Base-by-base conservation (phyloP, 1,284 basidiomycete genomes). In the Chalciporus piperatoides region DNA sequence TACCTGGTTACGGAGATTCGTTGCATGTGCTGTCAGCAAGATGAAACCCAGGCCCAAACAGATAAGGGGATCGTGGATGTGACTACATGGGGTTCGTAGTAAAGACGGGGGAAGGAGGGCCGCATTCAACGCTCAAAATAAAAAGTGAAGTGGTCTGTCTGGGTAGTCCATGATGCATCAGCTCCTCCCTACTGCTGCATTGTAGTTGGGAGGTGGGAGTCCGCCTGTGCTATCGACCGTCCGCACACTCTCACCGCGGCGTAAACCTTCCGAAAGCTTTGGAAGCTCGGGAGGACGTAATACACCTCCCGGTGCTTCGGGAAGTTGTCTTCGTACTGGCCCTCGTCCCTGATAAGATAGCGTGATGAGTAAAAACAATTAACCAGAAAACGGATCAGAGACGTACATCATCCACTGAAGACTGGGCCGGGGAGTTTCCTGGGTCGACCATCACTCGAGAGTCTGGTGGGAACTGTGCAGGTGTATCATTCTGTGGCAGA, bases 201-300 rank as follows among this genome's bases (percentile, higher is more conserved):
- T 46, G 15, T 65, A 65, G 43, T 44, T 35, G 0, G 62, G 62
- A n/a, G 57, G 55, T 2, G 52, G 58, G 1, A 24, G 39, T 6
- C 55, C 44, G 19, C 35, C 30, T 10, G 3, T 8, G 44, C 32
- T 23, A 12, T 55, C 48, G 19, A 17, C 7, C 12, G 28, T 24
- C 21, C 24, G 27, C 2, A 25, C 12, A 28, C 5, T 35, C 30
- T 41, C 36, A 25, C 37, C 19, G 10, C 28, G 37, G 4, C 9
- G 46, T n/a, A 30, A 32, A 40, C 19, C 15, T 19, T 23, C 21
- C 15, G 24, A n/a, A 9, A 14, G 24, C 12, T 40, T 46, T 2
- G 8, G 17, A 6, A 11, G 8, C 10, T 32, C 40, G 12, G 19
- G 6, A 6, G 33, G 35, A 8, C 40, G 17, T 14, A 14, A 9